A percentile compares a stretch with the other conserved stretches of the same genome.
Conservation (phyloP, 352 stramenopile genomes). For the Phytopythium kandeliae region DNA sequence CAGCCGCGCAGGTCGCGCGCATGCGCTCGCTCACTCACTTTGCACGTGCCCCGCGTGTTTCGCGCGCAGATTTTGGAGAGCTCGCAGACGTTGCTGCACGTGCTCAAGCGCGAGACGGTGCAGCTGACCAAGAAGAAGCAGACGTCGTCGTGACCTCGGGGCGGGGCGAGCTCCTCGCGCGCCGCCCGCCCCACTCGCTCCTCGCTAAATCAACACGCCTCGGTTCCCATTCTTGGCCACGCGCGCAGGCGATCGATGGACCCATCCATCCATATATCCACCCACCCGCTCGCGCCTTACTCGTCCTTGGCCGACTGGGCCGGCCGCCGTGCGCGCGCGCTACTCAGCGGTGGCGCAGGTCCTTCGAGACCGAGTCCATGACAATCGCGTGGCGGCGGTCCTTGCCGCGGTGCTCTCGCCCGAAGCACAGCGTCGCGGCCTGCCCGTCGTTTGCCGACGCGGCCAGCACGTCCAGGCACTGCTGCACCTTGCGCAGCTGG, state of each 20-base stretch:
- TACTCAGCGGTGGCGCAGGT: conserved; percentile 59
- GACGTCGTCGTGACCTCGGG: conserved; percentile 72
- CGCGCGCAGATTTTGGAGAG: conserved; percentile 86
- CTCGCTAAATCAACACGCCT: conserved; percentile 1
- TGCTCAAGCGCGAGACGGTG: conserved; percentile 92
- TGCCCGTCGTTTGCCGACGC: conserved; percentile 19
- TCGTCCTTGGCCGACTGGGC: too few species aligned
- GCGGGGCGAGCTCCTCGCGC: too few species aligned
- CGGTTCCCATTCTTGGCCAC: too few species aligned
- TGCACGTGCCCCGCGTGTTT: too few species aligned
- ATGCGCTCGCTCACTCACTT: too few species aligned
- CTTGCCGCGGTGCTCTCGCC: conserved; percentile 58
- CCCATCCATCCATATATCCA: too few species aligned
- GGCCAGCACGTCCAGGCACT: conserved; percentile 58
- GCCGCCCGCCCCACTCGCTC: too few species aligned
- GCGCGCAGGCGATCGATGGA: too few species aligned
- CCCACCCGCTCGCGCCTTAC: too few species aligned
- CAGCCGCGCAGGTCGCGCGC: too few species aligned
- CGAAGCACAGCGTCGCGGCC: conserved; percentile 37
- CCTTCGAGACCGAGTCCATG: conserved; percentile 52
- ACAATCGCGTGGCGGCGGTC: conserved; percentile 65
- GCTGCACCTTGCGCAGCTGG: conserved; percentile 63
- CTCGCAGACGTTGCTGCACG: conserved; percentile 92
- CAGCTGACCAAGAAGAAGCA: conserved; percentile 96
- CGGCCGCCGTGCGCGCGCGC: too few species aligned